Conservation (phyloP, 805 yeast genomes). For the Yamadazyma kitorensis region DNA sequence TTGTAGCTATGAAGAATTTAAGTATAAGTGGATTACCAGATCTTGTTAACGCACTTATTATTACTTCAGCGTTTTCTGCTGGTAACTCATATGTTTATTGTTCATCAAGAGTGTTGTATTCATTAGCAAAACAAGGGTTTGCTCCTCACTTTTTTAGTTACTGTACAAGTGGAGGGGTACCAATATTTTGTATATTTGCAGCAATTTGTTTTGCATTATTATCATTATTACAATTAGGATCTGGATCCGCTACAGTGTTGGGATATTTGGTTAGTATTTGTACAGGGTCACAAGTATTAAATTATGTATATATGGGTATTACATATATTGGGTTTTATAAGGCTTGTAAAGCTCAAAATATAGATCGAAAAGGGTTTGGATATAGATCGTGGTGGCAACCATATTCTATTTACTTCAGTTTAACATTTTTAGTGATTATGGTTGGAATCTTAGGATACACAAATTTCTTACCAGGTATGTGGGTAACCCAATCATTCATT, state of each 20-base stretch:
- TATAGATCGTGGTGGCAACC: conserved; percentile 45
- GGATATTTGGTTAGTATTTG: conserved; percentile 46
- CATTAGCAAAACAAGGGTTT: conserved; percentile 66
- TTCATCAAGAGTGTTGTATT: conserved; percentile 65
- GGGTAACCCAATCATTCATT: conserved; percentile 61
- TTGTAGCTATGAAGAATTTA: conserved; percentile 70
- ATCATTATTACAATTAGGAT: conserved; percentile 25
- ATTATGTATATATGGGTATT: conserved; percentile 44
- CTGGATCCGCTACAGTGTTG: conserved; percentile 34
- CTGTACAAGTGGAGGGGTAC: conserved; percentile 66
- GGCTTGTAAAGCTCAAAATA: conserved; percentile 39
- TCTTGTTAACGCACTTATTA: conserved; percentile 73
- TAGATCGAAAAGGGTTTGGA: conserved; percentile 35
- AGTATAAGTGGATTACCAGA: conserved; percentile 67
- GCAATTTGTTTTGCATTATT: conserved; percentile 23
- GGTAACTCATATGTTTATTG: conserved; percentile 80
- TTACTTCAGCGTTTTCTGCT: conserved; percentile 76
- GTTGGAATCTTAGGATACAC: conserved; percentile 67
- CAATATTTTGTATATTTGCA: conserved; percentile 53
- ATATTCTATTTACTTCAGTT: conserved; percentile 30
- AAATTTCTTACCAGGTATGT: conserved; percentile 57
- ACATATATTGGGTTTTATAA: conserved; percentile 45
- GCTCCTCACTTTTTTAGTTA: conserved; percentile 67
- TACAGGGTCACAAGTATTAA: conserved; percentile 46
- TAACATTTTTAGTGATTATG: conserved; percentile 30